phyloP scores from a whole-genome alignment of 495 filamentous ascomycete species.

The Penicillium subrubescens region DNA sequence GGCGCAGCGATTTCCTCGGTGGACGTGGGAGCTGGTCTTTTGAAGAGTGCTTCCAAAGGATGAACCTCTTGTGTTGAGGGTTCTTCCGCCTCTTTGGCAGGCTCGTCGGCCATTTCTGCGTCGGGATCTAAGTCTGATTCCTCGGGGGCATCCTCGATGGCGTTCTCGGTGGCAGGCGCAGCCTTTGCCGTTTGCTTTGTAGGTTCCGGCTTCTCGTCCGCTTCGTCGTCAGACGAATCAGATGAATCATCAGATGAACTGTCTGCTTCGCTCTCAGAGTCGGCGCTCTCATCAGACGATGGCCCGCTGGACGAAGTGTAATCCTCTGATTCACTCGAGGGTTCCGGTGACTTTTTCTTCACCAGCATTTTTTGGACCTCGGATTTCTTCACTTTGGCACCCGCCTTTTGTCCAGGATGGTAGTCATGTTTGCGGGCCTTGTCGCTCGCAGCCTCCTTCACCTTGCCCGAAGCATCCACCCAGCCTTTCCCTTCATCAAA shows the following conservation, averaged over 20 bases:
- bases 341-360: slow-evolving; percentile 20
- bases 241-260: slow-evolving; percentile 32
- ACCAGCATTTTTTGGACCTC: slow-evolving; percentile 6
- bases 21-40: slow-evolving; percentile 55
- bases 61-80: slow-evolving; percentile 60
- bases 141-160: slow-evolving; percentile 9
- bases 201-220: slow-evolving; percentile 17
- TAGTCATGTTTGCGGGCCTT: slow-evolving; percentile 37
- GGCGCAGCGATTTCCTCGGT: slow-evolving; percentile 39
- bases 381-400: slow-evolving; percentile 41
- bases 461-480: slow-evolving; percentile 76
- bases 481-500: slow-evolving; percentile 78
- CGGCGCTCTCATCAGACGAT: slow-evolving; percentile 36
- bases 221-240: slow-evolving; percentile 21
- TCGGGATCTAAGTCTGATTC: slow-evolving; percentile 7
- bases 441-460: slow-evolving; percentile 62
- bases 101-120: slow-evolving; percentile 14
- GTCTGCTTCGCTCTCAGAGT: slow-evolving; percentile 29
- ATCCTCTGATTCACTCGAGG: slow-evolving; percentile 39
- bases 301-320: slow-evolving; percentile 51
- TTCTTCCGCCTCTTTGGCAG: slow-evolving; percentile 14
- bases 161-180: slow-evolving; percentile 1
- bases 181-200: slow-evolving; percentile 6
- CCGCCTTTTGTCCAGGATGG: slow-evolving; percentile 39
- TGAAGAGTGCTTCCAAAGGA: slow-evolving; percentile 88